Evolutionary conservation across 108 stramenopile species (phyloP), one percentile per base, ranked within the genome.

Genomic region (Nitzschia sp.): DNA sequence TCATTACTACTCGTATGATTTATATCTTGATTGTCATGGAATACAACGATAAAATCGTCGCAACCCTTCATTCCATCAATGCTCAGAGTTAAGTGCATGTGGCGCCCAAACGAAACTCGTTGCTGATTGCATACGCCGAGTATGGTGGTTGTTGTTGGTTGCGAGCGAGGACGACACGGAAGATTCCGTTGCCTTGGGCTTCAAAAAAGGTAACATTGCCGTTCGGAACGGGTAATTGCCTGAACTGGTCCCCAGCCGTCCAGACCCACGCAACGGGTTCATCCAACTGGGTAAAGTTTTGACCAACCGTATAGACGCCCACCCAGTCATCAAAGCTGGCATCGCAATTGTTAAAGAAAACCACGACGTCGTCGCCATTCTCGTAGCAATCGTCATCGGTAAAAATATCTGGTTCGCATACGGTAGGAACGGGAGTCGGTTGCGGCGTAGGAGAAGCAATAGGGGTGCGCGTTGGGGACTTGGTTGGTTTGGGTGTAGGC

Each of bases 311-410:
- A 58, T 71, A 78, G 3, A 78, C 9, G 4, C 77, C 77, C 13
- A 78, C 53, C 77, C 77, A 78, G 42, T 78, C 77, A 31, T 60
- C 59, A 19, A 27, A 18, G 17, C 48, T 32, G 23, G 76, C 30
- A 21, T 66, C 29, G 70, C 70, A 71, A 51, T 61, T 77, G n/a
- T 17, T 18, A 59, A 78, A 61, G 30, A 28, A 35, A 9, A 71
- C 55, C 31, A 11, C n/a, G 24, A 78, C 59, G 11, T 62, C 60
- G 2, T 53, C 70, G 11, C 63, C 63, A 56, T 64, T 64, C 23
- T 56, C 23, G 42, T 72, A 72, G 46, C 71, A 72, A 46, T 46
- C 51, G 1, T 31, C 15, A n/a, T 63, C 54, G 6, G 71, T 55
- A 18, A 31, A 26, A 45, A 72, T 46, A 4, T 24, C 25, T 6